Conservation (phyloP, 345 rosid genomes). For the Excoecaria cochinchinensis region DNA sequence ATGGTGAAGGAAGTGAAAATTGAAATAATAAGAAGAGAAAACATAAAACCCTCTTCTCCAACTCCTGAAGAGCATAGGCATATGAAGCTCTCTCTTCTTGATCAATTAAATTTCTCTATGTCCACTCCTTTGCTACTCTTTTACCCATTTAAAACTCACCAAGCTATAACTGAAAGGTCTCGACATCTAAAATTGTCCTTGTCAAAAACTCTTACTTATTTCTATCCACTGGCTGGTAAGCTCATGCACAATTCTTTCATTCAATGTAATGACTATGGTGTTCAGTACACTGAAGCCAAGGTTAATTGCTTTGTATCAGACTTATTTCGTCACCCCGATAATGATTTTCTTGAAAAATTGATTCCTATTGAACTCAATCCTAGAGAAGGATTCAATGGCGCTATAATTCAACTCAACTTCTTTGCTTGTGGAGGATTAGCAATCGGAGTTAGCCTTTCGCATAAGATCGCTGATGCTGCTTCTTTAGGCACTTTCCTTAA, state of each 20-base stretch:
- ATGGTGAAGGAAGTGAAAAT: too few species aligned
- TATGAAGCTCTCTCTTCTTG: too few species aligned
- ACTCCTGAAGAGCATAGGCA: too few species aligned
- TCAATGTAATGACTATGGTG: conserved; percentile 10
- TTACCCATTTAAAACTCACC: too few species aligned
- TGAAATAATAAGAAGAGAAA: too few species aligned
- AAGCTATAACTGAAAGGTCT: too few species aligned
- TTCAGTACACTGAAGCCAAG: conserved; percentile 1
- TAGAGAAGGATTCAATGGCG: not conserved
- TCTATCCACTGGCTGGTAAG: too few species aligned
- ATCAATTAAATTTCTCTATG: too few species aligned
- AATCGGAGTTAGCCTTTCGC: conserved; percentile 16
- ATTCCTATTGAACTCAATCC: conserved; percentile 14
- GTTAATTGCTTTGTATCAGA: conserved; percentile 5
- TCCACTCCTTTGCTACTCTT: too few species aligned
- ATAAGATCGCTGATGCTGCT: conserved; percentile 12
- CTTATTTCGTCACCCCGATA: not conserved
- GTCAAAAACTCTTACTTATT: too few species aligned
- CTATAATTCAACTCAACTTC: conserved; percentile 8
- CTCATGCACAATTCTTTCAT: not conserved
- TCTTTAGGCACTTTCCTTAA: not conserved
- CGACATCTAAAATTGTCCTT: too few species aligned
- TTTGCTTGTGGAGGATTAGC: conserved; percentile 12
- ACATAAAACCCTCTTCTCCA: too few species aligned
- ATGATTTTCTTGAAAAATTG: not conserved